Conservation (phyloP, 2,329 filamentous ascomycete genomes). For the Fusarium pininemorale region DNA sequence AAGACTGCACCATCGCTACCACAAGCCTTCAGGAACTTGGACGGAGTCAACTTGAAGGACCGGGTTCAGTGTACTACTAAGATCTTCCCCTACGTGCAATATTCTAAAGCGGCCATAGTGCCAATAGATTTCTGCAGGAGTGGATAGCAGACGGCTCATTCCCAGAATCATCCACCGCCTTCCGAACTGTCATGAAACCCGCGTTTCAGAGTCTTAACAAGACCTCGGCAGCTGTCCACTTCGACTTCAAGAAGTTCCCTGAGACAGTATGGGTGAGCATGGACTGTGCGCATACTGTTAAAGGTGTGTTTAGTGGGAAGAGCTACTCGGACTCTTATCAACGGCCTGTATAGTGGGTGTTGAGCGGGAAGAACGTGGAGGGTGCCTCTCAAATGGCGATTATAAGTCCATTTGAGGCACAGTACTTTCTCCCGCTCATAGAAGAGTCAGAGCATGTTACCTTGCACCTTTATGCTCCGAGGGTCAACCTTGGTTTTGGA, state of each 20-base stretch:
- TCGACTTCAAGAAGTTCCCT: conserved; percentile 23
- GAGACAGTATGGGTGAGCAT: conserved; percentile 18
- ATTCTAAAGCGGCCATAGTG: conserved; percentile 57
- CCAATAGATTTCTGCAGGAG: conserved; percentile 54
- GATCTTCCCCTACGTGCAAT: conserved; percentile 63
- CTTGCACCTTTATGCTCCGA: conserved; percentile 62
- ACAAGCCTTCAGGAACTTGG: conserved; percentile 50
- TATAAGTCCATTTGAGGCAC: conserved; percentile 70
- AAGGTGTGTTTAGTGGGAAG: not conserved
- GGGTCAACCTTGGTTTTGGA: conserved; percentile 45
- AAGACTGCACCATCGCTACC: conserved; percentile 47
- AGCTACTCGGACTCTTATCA: conserved; percentile 34
- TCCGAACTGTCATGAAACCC: conserved; percentile 1
- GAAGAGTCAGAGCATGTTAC: conserved; percentile 44
- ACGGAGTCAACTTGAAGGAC: conserved; percentile 69
- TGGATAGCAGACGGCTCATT: conserved; percentile 19
- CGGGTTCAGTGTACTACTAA: conserved; percentile 53
- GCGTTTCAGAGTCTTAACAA: conserved; percentile 25
- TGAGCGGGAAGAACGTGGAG: not conserved
- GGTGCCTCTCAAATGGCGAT: not conserved
- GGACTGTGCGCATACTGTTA: conserved; percentile 31
- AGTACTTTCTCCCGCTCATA: conserved; percentile 58
- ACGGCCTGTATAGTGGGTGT: conserved; percentile 39
- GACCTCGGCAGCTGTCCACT: conserved; percentile 30
- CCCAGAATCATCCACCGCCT: not conserved